A percentile compares a stretch with the other conserved stretches of the same genome.
phyloP scores from a whole-genome alignment of 768 basidiomycete species.

The Collybia mongolica region DNA sequence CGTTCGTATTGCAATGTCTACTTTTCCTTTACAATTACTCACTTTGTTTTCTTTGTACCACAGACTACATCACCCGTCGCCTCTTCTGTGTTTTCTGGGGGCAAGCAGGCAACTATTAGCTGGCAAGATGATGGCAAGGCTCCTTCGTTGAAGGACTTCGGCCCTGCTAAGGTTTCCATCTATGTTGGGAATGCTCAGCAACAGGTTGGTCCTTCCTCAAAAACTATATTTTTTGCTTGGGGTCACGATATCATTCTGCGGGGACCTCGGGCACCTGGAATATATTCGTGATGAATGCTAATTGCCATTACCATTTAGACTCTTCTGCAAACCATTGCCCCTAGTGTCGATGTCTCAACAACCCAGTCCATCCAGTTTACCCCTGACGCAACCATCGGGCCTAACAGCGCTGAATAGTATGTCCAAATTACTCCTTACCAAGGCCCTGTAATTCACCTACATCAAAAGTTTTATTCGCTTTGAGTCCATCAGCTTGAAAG shows the following conservation, averaged over 20 bases:
- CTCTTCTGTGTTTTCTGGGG: slow-evolving; percentile 44
- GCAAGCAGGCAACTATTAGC: slow-evolving; percentile 43
- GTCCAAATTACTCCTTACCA: slow-evolving; percentile 13
- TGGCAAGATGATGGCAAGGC: slow-evolving; percentile 58
- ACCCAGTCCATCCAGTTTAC: slow-evolving; percentile 48
- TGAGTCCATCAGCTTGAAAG: slow-evolving; percentile 55
- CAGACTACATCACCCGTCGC: slow-evolving; percentile 61
- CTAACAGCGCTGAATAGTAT: slow-evolving; percentile 56
- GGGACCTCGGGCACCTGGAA: no score
- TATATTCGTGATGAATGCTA: not conserved
- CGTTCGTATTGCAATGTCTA: slow-evolving; percentile 34
- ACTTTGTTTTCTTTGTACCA: not conserved
- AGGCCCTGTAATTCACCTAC: not conserved
- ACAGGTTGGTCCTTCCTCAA: slow-evolving; percentile 46
- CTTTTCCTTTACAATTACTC: no score
- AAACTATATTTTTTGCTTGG: no score
- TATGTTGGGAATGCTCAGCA: slow-evolving; percentile 59
- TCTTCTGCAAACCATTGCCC: slow-evolving; percentile 48
- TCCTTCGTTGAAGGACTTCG: slow-evolving; percentile 53
- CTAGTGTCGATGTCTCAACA: slow-evolving; percentile 51
- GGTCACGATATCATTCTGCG: not conserved
- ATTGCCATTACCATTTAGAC: slow-evolving; percentile 35
- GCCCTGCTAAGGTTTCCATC: slow-evolving; percentile 51
- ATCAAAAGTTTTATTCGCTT: slow-evolving; percentile 71
- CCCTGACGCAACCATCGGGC: slow-evolving; percentile 50